Base-by-base conservation (phyloP, 1,284 basidiomycete species). In the Athelia sp. region DNA sequence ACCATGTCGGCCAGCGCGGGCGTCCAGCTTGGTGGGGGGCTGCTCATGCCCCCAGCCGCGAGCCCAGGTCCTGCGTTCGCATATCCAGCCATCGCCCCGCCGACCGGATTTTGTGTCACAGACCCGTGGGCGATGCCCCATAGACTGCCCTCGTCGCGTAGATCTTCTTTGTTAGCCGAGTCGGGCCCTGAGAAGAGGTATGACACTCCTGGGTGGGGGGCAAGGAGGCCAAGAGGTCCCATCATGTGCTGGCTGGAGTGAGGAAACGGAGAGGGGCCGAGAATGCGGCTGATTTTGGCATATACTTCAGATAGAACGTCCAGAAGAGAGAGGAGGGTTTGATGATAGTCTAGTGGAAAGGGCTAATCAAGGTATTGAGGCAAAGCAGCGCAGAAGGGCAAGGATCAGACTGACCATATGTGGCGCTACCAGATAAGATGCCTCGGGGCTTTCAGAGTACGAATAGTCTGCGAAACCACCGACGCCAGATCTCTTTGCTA, bases 261-360 rank as follows among this genome's bases (percentile, higher is more conserved):
- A 2, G 84, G 74, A 59, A 89, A 82, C 0, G 83, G 79, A 2
- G 87, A 87, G 2, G 87, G 87, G 1, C 87, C 87, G 18, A 93
- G 79, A 43, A 90, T 78, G 61, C 82, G 83, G 3, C 81, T 78
- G 43, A 93, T 84, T 65, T 90, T 91, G 65, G 87, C 84, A 72
- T 93, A 93, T 21, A 90, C 81, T 62, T 92, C 89, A 13, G 88
- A 88, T 35, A 93, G 77, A 42, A 93, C 85, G 60, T 93, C 91
- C 49, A 93, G 82, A 26, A 92, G 79, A 31, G 91, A 90, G 45
- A 91, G 78, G 24, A 93, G 78, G 4, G 87, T 89, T 68, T 93
- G 87, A 56, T 90, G 85, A 60, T 93, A 93, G 67, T 93, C 91
- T 47, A 93, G 66, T 3, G 84, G 71, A 66, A 93, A 93, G 15